Evolutionary conservation across 768 basidiomycete genomes (phyloP).

Genomic region (Mycena galopus): DNA sequence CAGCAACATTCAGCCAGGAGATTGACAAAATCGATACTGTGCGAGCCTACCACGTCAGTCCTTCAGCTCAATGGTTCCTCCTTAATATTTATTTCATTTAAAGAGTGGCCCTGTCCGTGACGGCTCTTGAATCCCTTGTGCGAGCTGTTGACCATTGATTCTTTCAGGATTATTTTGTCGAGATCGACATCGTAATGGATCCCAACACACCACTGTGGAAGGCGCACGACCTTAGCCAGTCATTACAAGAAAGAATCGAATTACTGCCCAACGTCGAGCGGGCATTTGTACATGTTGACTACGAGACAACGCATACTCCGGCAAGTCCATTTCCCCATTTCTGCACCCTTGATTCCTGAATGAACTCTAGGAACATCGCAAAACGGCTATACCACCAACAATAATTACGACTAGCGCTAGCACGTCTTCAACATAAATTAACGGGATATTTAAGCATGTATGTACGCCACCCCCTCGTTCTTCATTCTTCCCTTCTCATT

Average conservation of each 20-base stretch:
- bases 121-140: neutral
- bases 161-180: conserved; percentile 88
- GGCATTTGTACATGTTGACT: conserved; percentile 96
- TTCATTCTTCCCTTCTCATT: neutral
- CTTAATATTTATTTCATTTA: conserved; percentile 17
- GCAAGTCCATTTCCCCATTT: conserved; percentile 43
- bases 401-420: conserved; percentile 33
- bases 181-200: conserved; percentile 95
- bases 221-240: conserved; percentile 88
- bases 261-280: conserved; percentile 90
- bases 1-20: conserved; percentile 87
- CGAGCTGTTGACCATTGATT: conserved; percentile 8
- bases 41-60: conserved; percentile 88
- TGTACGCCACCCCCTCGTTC: neutral
- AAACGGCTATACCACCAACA: conserved; percentile 44
- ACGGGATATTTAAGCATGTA: neutral
- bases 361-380: conserved; percentile 62
- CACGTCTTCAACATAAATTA: conserved; percentile 8
- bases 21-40: conserved; percentile 93
- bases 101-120: conserved; percentile 80
- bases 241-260: conserved; percentile 91
- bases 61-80: conserved; percentile 10
- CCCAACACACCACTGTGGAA: conserved; percentile 90
- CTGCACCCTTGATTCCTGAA: conserved; percentile 9
- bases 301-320: conserved; percentile 86